Evolutionary conservation across 495 filamentous ascomycete genomes (phyloP), one percentile per base, ranked within the genome.

Genomic region (Aspergillus olivimuriae): DNA sequence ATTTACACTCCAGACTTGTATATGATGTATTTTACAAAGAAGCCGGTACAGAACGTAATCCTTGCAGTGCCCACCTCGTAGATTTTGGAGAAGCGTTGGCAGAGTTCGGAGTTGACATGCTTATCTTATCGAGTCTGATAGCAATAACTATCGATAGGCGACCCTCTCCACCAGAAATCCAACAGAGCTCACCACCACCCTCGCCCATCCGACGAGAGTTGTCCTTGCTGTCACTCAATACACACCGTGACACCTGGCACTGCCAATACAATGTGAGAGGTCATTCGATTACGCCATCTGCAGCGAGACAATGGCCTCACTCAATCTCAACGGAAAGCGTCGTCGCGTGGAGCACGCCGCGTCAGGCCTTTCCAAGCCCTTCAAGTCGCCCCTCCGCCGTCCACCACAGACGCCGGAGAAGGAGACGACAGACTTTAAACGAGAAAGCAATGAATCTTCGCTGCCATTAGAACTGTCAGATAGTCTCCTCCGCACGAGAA

Each of bases 301-400:
- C 14, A 1, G 2, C 7, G 14, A 9, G 24, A 43, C 10, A 34
- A 68, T 63, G 63, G 33, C 45, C n/a, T 44, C 51, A 11, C 12
- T 45, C 14, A 44, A 43, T 6, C 44, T 39, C 16, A 44, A 50
- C 36, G 52, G 50, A 39, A 85, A 86, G 60, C 74, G 77, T 8
- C 77, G 80, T 40, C 75, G 78, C 45, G 58, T 81, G 28, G 63
- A 76, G 33, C 51, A 65, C 22, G 68, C 72, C 21, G 47, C 70
- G 16, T 58, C 66, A 5, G 65, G 74, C 2, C 72, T 87, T 4
- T 69, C 70, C 36, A 80, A 79, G 47, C 83, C 83, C 4, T 87
- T 87, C 72, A 81, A 78, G 56, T 84, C 82, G 4, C 82, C 82
- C 6, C 64, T 84, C 34, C 74, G 61, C 48, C 67, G 51, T 47